Percentiles rank a stretch among this genome's conserved stretches.
phyloP scores from a whole-genome alignment of 106 monocot species.

The Dioscorea zingiberensis region DNA sequence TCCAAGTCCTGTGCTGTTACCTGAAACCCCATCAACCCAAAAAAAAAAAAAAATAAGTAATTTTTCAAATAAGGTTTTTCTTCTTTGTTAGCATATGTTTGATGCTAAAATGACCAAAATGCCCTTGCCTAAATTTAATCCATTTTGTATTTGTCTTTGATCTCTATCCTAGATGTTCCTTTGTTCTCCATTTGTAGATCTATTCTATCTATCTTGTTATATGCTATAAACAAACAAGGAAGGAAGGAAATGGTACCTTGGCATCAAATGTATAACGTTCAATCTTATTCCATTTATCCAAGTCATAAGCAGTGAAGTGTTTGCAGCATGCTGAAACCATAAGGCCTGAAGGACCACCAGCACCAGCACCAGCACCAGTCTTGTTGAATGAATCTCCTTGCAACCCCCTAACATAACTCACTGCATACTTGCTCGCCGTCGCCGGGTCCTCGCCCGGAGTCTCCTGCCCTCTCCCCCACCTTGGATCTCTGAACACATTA shows the following conservation, averaged over 20 bases:
- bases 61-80: no score
- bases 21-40: slow-evolving; percentile 23
- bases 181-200: no score
- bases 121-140: no score
- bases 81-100: no score
- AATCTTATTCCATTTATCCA: slow-evolving; percentile 65
- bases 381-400: slow-evolving; percentile 57
- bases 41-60: neutral
- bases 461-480: slow-evolving; percentile 96
- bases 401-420: slow-evolving; percentile 68
- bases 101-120: no score
- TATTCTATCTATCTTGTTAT: no score
- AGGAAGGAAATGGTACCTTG: slow-evolving; percentile 9
- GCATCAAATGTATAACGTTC: slow-evolving; percentile 58
- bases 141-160: no score
- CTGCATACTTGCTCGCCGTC: slow-evolving; percentile 52
- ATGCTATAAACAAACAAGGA: no score
- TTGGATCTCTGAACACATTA: slow-evolving; percentile 83
- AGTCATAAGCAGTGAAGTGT: slow-evolving; percentile 78
- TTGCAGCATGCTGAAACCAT: slow-evolving; percentile 89
- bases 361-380: neutral
- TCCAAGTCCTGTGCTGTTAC: slow-evolving; percentile 71
- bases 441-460: slow-evolving; percentile 87
- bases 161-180: no score
- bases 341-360: slow-evolving; percentile 10